phyloP scores from a whole-genome alignment of 495 filamentous ascomycete genomes.

The Monascus purpureus region DNA sequence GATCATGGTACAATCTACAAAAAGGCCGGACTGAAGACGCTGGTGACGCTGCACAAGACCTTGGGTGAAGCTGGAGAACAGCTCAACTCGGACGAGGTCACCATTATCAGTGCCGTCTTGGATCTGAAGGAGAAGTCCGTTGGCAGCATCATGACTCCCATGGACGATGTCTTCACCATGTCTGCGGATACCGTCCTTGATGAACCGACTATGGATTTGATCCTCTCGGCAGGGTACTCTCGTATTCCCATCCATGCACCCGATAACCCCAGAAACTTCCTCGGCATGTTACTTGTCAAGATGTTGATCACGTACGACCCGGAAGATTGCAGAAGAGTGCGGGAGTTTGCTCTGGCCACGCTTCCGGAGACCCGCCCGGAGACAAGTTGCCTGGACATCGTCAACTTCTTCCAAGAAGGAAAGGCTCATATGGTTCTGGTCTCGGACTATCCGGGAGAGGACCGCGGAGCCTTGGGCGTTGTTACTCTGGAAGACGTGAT shows the following conservation, averaged over 20 bases:
- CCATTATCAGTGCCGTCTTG: conserved; percentile 91
- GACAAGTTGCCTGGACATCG: conserved; percentile 91
- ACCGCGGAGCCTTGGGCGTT: conserved; percentile 80
- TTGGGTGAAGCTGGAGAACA: conserved; percentile 76
- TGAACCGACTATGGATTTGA: conserved; percentile 81
- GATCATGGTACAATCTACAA: conserved; percentile 94
- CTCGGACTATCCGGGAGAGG: conserved; percentile 75
- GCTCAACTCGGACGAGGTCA: conserved; percentile 93
- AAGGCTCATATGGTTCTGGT: conserved; percentile 99
- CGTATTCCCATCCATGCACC: conserved; percentile 86
- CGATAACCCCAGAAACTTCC: conserved; percentile 71
- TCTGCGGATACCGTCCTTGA: conserved; percentile 82
- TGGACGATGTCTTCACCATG: conserved; percentile 94
- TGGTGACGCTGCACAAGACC: conserved; percentile 87
- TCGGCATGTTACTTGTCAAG: conserved; percentile 96
- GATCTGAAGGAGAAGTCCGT: conserved; percentile 95
- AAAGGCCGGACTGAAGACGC: conserved; percentile 79
- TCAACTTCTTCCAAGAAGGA: conserved; percentile 99
- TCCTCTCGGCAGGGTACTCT: conserved; percentile 86
- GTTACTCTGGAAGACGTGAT: conserved; percentile 97
- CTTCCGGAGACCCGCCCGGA: conserved; percentile 88
- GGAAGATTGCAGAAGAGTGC: conserved; percentile 71
- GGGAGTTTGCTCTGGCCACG: conserved; percentile 84
- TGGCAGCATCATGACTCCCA: conserved; percentile 92
- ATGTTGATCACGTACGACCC: conserved; percentile 98